A percentile compares a stretch with the other conserved stretches of the same genome.
phyloP scores from a whole-genome alignment of 768 basidiomycete genomes.

The Mycena rebaudengoi region DNA sequence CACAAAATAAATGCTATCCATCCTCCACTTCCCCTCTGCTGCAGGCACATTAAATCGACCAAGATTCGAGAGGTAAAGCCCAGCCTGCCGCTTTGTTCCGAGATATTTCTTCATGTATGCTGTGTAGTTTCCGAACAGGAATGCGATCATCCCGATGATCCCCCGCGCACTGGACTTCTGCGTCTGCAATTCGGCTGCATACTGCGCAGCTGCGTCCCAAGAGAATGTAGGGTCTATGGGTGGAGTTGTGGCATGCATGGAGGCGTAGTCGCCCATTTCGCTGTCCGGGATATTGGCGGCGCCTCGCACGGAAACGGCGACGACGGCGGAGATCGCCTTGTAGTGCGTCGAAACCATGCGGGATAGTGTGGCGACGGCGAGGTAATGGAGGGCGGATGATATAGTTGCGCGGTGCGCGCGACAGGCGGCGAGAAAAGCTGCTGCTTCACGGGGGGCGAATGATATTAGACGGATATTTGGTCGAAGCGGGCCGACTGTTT shows the following conservation, averaged over 20 bases:
- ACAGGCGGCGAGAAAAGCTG: slow-evolving; percentile 34
- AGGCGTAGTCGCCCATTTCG: slow-evolving; percentile 45
- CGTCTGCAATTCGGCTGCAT: slow-evolving; percentile 36
- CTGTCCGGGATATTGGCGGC: slow-evolving; percentile 34
- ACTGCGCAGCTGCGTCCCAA: slow-evolving; percentile 42
- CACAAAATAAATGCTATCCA: slow-evolving; percentile 36
- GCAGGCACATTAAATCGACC: slow-evolving; percentile 32
- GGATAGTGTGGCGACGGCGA: slow-evolving; percentile 37
- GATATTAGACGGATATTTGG: slow-evolving; percentile 37
- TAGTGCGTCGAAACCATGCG: neutral
- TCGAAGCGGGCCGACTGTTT: slow-evolving; percentile 14
- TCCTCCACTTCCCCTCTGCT: slow-evolving; percentile 24
- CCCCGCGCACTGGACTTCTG: slow-evolving; percentile 29
- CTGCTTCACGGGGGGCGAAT: slow-evolving; percentile 28
- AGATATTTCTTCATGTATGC: slow-evolving; percentile 40
- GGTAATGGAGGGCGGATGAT: slow-evolving; percentile 37
- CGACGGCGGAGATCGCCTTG: slow-evolving; percentile 30
- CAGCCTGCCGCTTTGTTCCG: slow-evolving; percentile 43
- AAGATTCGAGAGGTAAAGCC: slow-evolving; percentile 50
- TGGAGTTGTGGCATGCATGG: slow-evolving; percentile 32
- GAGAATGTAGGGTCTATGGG: slow-evolving; percentile 38
- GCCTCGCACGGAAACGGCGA: slow-evolving; percentile 47
- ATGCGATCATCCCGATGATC: slow-evolving; percentile 44
- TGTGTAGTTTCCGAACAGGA: slow-evolving; percentile 41
- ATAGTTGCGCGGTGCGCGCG: slow-evolving; percentile 40